Evolutionary conservation across 805 yeast genomes (phyloP), one percentile per base, ranked within the genome.

Genomic region (Saturnispora sekii): DNA sequence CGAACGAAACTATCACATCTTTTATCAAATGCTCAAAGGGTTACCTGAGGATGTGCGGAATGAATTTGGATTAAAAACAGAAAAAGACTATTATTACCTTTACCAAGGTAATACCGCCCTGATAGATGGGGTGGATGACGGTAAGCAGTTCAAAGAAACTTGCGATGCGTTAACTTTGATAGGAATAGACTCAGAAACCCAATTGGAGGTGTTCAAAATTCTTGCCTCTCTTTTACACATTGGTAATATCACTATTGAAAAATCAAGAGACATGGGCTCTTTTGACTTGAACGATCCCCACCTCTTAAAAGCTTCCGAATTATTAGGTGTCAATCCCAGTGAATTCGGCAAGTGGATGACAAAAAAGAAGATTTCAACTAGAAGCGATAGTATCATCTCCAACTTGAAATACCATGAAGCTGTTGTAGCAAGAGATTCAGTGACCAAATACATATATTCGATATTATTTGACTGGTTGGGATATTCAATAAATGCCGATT

Each of bases 401-500:
- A 85, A 81, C 59, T 71, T 90, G 58, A 85, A 75, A 55, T 83
- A 78, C 60, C 77, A 77, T 55, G 95, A 89, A 61, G 93, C 97
- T 9, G 55, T 77, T 18, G 96, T 89, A 18, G 89, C 96, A 10
- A 78, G 96, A 60, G 97, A 90, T 65, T 90, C 98, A 12, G 90
- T 90, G 41, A 86, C 97, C 39, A 90, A 93, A 63, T 88, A 83
- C 61, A 82, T 93, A 38, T 90, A 93, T 64, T 79, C 97, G 2
- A 82, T 95, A 2, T 65, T 93, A 47, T 90, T 90, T 55, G 97
- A 90, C 58, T 90, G 98, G 98, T 75, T 90, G 49, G 97, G 89
- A 17, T 80, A 74, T 40, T 80, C 79, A 52, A 85, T 88, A 51
- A 90, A 90, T 63, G 60, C 72, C 16, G 95, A 87, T 57, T 73